These are phyloP conservation scores for Hemileccinum impolitum DNA, from an alignment of 768 basidiomycete species.

Conservation along the genomic window DNA sequence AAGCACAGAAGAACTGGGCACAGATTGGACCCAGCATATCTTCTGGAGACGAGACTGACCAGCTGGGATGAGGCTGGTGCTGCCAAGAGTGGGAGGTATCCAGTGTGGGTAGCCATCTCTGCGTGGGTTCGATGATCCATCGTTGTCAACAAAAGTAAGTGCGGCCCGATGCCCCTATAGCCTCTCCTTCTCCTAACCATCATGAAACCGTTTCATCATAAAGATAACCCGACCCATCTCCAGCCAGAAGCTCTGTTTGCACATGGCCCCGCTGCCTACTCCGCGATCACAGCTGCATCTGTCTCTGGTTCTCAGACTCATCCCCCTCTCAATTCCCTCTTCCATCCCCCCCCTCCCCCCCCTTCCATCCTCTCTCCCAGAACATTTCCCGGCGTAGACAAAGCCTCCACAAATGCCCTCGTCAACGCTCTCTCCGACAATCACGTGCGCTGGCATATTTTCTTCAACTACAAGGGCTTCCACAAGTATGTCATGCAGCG, in stretches of 20 bases:
- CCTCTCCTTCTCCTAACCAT: background rate
- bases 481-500: conserved; percentile 26
- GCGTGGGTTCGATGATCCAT: too few relatives aligned
- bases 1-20: conserved; percentile 56
- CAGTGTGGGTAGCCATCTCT: background rate
- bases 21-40: conserved; percentile 59
- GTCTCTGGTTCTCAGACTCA: conserved; percentile 1
- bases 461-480: conserved; percentile 42
- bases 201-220: background rate
- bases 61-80: background rate
- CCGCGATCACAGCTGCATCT: conserved; percentile 17
- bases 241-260: conserved; percentile 12
- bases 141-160: too few relatives aligned
- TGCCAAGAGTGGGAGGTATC: background rate
- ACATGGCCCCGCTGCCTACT: conserved; percentile 22
- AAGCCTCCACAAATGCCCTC: conserved; percentile 39
- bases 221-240: conserved; percentile 18
- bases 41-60: conserved; percentile 26
- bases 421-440: conserved; percentile 45
- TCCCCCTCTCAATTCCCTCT: conserved; percentile 18
- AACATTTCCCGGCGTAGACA: conserved; percentile 33
- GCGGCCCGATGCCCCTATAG: too few relatives aligned
- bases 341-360: conserved; percentile 24
- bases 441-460: conserved; percentile 51
- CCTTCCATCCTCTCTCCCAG: conserved; percentile 33